A percentile compares a stretch with the other conserved stretches of the same genome.
Conservation (phyloP, 257 asterid species). For the Solanum gracilifrons region DNA sequence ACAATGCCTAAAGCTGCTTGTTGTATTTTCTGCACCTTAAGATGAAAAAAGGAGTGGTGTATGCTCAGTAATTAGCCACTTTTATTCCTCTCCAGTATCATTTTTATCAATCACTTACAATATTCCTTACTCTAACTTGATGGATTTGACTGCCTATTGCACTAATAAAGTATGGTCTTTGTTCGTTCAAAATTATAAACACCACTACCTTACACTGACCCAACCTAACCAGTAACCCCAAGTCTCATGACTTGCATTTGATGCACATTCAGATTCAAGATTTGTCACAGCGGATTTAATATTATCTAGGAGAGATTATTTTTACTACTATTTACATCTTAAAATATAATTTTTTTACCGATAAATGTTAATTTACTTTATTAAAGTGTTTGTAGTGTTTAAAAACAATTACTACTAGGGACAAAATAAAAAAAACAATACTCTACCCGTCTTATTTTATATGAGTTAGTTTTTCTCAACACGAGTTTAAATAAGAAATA, state of each 20-base stretch:
- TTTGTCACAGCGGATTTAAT: neutral
- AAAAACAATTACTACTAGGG: too few relatives aligned
- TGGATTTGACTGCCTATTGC: conserved; percentile 16
- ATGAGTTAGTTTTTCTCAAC: too few relatives aligned
- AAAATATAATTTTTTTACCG: too few relatives aligned
- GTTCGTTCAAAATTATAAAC: conserved; percentile 1
- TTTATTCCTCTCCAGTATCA: neutral
- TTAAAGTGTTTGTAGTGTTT: neutral
- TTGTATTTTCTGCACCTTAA: neutral
- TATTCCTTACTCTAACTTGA: neutral
- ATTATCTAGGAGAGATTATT: neutral
- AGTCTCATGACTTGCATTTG: neutral
- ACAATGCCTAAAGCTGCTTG: conserved; percentile 9
- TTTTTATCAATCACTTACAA: neutral
- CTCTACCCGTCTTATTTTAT: too few relatives aligned
- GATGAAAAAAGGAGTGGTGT: neutral
- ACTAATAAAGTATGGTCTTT: conserved; percentile 6
- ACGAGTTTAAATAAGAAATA: too few relatives aligned
- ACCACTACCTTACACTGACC: neutral
- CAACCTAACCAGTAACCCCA: neutral
- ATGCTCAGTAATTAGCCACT: neutral
- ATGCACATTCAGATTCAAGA: neutral
- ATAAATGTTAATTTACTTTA: neutral
- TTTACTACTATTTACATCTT: neutral
- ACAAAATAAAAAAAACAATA: neutral